Conservation (phyloP, 805 yeast species). For the Candida andamanensis region DNA sequence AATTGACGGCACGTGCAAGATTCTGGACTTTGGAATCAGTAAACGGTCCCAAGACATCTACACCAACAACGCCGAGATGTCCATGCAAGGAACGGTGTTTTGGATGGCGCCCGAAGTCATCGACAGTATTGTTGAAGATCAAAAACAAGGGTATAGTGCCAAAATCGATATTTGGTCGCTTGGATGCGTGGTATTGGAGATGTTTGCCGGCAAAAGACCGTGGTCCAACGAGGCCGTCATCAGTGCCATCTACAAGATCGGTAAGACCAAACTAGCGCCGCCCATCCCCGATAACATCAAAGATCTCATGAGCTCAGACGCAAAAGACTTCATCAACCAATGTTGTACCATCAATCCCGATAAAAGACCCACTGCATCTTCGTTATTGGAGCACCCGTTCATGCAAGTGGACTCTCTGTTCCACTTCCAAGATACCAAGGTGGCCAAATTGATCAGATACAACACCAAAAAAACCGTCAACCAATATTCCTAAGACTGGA, state of each 20-base stretch:
- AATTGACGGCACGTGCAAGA: conserved; percentile 89
- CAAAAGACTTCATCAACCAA: conserved; percentile 62
- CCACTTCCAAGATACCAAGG: conserved; percentile 47
- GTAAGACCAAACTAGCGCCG: conserved; percentile 84
- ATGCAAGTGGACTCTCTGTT: conserved; percentile 38
- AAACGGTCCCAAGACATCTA: conserved; percentile 73
- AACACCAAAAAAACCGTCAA: conserved; percentile 17
- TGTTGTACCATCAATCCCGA: conserved; percentile 78
- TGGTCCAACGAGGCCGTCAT: conserved; percentile 96
- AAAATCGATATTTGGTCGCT: conserved; percentile 97
- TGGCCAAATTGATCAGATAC: conserved; percentile 49
- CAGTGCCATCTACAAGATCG: conserved; percentile 87
- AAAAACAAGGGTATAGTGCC: conserved; percentile 90
- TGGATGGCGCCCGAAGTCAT: conserved; percentile 99
- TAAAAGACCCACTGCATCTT: conserved; percentile 81
- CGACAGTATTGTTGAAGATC: conserved; percentile 67
- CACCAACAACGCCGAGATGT: conserved; percentile 89
- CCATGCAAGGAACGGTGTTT: conserved; percentile 97
- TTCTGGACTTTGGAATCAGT: conserved; percentile 95
- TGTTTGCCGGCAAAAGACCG: conserved; percentile 96
- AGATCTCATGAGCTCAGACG: conserved; percentile 57
- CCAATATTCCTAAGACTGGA: no score
- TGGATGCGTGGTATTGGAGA: conserved; percentile 95
- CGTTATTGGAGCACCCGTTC: conserved; percentile 52
- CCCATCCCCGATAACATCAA: conserved; percentile 91